Base-by-base conservation (phyloP, 257 asterid genomes). In the Capsicum chinense region DNA sequence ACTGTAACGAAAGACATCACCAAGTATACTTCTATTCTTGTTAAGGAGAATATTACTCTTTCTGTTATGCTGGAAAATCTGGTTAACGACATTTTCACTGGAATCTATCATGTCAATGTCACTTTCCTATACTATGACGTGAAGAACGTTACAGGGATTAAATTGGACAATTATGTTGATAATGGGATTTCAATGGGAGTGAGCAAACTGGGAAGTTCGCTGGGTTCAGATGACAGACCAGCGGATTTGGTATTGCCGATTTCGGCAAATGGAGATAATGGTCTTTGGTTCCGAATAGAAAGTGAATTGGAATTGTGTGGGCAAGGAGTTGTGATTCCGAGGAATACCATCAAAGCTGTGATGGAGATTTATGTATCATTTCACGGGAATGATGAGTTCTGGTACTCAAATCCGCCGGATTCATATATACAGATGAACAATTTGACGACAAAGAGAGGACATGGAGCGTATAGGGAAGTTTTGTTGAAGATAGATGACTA, bases 371-470 rank as follows among this genome's bases (percentile, higher is more conserved):
- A 91, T 63, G 91, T 90, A 48, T 94, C 99, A 42, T 90, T 79
- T 63, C 99, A 96, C 21, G 97, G 97, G 3, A 52, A 92, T 37
- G 99, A 96, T 56, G 99, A 96, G 88, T 90, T 92, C 56, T 96
- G 99, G 99, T 94, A 92, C 94, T 84, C 97, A 0, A 94, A 96
- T 85, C 98, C 98, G 2, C 94, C 99, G 0, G 94, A 94, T 89
- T 78, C 87, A n/a, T 94, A 95, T 87, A 83, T 92, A 50, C 87
- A 88, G 26, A 50, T 66, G 58, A 93, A 92, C 56, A 81, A 81
- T 48, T 83, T 93, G 78, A 26, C 83, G 13, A 87, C 92, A 1
- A 78, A 83, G 83, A 83, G 91, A 42, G 98, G 98, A 14, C 91
- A 92, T 74, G 97, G 98, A 5, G 92, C 98, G 0, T 92, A 89